These are phyloP conservation scores for Cryptococcus hybrid DNA, from an alignment of 1,284 basidiomycete genomes.

Conservation along the genomic window DNA sequence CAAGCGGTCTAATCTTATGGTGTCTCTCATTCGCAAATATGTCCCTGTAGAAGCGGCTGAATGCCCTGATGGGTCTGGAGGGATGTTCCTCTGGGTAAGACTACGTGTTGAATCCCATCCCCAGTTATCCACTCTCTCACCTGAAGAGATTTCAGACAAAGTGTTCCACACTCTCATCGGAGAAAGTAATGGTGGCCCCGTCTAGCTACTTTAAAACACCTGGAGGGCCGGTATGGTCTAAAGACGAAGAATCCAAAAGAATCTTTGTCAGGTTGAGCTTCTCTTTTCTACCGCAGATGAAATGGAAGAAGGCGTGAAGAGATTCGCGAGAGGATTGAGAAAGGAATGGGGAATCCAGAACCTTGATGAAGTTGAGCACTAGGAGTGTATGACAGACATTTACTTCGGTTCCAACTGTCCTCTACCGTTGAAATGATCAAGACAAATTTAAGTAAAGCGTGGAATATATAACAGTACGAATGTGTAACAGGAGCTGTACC, in stretches of 20 bases:
- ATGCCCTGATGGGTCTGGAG: constrained; percentile 22
- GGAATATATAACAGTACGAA: too few relatives aligned
- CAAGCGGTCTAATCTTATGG: constrained; percentile 24
- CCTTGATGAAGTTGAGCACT: too few relatives aligned
- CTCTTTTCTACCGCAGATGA: constrained; percentile 19
- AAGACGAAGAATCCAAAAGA: constrained; percentile 26
- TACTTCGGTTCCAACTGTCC: too few relatives aligned
- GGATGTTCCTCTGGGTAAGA: constrained; percentile 42
- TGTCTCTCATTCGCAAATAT: constrained; percentile 24
- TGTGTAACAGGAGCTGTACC: too few relatives aligned
- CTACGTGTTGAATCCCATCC: constrained; percentile 35
- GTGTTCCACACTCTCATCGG: constrained; percentile 28
- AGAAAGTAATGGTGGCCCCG: constrained; percentile 23
- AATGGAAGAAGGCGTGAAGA: constrained; percentile 34
- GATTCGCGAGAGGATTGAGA: constrained; percentile 23
- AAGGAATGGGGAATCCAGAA: constrained; percentile 16
- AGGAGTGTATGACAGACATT: too few relatives aligned
- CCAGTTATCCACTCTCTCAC: constrained; percentile 4
- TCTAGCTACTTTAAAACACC: constrained; percentile 31
- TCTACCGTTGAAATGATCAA: too few relatives aligned
- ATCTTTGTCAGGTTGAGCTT: constrained; percentile 33
- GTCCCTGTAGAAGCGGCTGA: constrained; percentile 18
- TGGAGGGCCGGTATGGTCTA: constrained; percentile 8
- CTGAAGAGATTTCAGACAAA: constrained; percentile 25
- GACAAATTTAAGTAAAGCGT: too few relatives aligned